Conservation (phyloP, 2,329 filamentous ascomycete genomes). For the Davidsoniella neocaledoniae region DNA sequence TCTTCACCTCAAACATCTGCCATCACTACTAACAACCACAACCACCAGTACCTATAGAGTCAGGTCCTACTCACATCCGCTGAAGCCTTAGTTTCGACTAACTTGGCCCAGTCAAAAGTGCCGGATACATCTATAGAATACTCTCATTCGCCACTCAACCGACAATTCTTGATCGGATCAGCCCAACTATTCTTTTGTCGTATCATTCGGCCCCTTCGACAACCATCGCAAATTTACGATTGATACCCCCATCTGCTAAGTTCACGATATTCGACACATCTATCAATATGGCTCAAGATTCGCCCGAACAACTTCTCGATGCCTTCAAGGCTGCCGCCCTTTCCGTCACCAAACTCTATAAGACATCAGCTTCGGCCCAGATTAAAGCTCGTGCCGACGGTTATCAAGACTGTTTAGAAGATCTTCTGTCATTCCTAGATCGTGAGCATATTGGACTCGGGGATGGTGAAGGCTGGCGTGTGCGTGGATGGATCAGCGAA, state of each 20-base stretch:
- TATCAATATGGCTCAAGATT: conserved; percentile 15
- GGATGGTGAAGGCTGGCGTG: conserved; percentile 57
- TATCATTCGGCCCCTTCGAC: background rate
- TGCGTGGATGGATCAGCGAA: conserved; percentile 51
- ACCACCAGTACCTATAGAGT: too few species aligned
- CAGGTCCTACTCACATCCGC: too few species aligned
- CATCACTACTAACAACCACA: too few species aligned
- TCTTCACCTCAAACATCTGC: too few species aligned
- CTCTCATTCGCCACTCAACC: background rate
- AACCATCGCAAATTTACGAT: background rate
- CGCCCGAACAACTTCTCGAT: conserved; percentile 55
- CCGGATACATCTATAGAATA: too few species aligned
- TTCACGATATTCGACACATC: background rate
- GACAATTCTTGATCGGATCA: background rate
- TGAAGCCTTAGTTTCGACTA: too few species aligned
- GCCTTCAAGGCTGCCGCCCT: conserved; percentile 85
- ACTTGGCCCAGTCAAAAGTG: too few species aligned
- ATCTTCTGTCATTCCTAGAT: conserved; percentile 73
- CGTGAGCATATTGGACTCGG: conserved; percentile 60
- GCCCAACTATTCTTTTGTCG: background rate
- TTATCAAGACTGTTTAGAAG: conserved; percentile 87
- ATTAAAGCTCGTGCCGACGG: conserved; percentile 61
- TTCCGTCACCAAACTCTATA: conserved; percentile 92
- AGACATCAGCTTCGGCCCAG: conserved; percentile 67
- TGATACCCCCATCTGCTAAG: background rate